phyloP scores from a whole-genome alignment of 331 rosid species.

The Malus hybrid region DNA sequence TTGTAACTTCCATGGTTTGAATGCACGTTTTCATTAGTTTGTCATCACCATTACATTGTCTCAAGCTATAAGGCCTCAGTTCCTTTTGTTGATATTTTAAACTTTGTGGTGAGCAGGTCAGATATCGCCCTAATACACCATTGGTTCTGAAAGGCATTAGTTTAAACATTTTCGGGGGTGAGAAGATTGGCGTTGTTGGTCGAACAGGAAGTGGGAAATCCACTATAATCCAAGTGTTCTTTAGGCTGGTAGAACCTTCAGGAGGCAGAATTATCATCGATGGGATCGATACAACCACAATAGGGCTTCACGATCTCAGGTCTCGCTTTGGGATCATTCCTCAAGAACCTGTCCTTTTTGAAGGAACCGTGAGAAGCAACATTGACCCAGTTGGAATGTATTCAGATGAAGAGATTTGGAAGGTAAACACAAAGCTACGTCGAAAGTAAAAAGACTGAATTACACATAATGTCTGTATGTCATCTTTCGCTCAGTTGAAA shows the following conservation, averaged over 20 bases:
- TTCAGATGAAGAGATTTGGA: constrained; percentile 85
- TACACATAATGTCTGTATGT: not conserved
- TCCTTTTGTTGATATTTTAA: not conserved
- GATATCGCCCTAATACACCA: constrained; percentile 82
- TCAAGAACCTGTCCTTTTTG: constrained; percentile 95
- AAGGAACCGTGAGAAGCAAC: constrained; percentile 86
- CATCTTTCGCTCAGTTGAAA: not conserved
- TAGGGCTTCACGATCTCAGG: constrained; percentile 88
- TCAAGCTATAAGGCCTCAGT: not conserved
- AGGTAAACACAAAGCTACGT: constrained; percentile 33
- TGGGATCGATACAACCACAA: constrained; percentile 51
- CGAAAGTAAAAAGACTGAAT: constrained; percentile 35
- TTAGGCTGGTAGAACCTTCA: constrained; percentile 88
- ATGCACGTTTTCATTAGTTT: not conserved
- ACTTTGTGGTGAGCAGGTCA: constrained; percentile 45
- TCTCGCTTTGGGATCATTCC: constrained; percentile 92
- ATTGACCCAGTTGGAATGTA: constrained; percentile 61
- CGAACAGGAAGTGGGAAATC: constrained; percentile 94
- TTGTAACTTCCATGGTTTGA: not conserved
- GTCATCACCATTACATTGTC: not conserved
- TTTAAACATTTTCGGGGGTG: constrained; percentile 67
- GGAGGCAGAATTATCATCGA: constrained; percentile 75
- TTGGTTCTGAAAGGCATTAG: constrained; percentile 85
- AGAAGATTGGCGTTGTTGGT: constrained; percentile 87
- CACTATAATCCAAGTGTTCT: constrained; percentile 81